Evolutionary conservation across 2,329 filamentous ascomycete species (phyloP).

Genomic region (Penicillium oxalicum): DNA sequence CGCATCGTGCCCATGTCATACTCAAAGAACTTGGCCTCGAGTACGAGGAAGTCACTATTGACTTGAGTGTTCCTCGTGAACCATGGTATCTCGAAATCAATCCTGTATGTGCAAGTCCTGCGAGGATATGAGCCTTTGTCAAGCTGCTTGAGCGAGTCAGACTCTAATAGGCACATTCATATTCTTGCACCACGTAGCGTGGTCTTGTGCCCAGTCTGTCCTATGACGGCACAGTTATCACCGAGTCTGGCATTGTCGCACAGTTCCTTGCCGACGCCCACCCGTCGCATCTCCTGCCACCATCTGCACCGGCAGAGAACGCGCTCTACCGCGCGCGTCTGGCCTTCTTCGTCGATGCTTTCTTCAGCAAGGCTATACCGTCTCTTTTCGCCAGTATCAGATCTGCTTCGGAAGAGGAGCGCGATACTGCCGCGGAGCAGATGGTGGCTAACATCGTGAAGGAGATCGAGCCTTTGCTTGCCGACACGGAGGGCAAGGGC

Average conservation of each 20-base stretch:
- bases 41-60: slow-evolving; percentile 67
- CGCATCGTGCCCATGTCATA: slow-evolving; percentile 69
- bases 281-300: slow-evolving; percentile 58
- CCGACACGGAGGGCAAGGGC: slow-evolving; percentile 37
- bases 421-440: slow-evolving; percentile 44
- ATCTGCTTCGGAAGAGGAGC: slow-evolving; percentile 46
- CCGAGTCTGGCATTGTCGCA: slow-evolving; percentile 63
- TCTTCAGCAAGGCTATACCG: slow-evolving; percentile 54
- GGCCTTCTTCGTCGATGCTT: slow-evolving; percentile 67
- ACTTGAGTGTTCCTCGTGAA: slow-evolving; percentile 62
- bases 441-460: slow-evolving; percentile 56
- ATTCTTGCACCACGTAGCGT: slow-evolving; percentile 38
- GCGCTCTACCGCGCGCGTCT: slow-evolving; percentile 62
- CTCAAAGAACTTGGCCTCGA: slow-evolving; percentile 60
- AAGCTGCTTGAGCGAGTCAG: no score
- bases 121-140: no score
- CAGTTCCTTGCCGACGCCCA: slow-evolving; percentile 66
- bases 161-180: no score
- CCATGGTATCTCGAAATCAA: slow-evolving; percentile 71
- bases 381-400: slow-evolving; percentile 45
- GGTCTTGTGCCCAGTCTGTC: slow-evolving; percentile 68
- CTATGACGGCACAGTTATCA: slow-evolving; percentile 64
- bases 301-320: slow-evolving; percentile 48
- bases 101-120: slow-evolving; percentile 43
- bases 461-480: slow-evolving; percentile 67